phyloP scores from a whole-genome alignment of 352 stramenopile species.

The Plasmopara viticola region DNA sequence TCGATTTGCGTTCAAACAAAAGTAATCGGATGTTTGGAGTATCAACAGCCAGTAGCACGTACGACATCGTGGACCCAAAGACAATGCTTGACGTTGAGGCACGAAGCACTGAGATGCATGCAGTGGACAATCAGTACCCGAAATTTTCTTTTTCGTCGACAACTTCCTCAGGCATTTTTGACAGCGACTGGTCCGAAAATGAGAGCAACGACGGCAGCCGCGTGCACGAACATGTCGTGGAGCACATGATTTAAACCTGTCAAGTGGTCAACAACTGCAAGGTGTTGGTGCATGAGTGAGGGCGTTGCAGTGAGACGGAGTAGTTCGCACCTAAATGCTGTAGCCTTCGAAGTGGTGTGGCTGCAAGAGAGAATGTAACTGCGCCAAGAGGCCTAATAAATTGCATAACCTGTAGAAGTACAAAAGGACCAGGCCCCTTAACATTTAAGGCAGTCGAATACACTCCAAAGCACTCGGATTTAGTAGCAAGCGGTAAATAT shows the following conservation, averaged over 20 bases:
- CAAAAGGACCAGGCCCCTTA: no score
- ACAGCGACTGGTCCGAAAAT: conserved; percentile 22
- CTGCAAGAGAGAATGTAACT: no score
- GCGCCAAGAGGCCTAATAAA: conserved; percentile 14
- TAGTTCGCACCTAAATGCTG: no score
- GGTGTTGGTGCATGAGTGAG: no score
- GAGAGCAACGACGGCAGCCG: conserved; percentile 22
- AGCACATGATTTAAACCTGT: conserved; percentile 29
- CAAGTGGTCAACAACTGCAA: conserved; percentile 6
- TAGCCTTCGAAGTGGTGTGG: no score
- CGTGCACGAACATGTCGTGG: conserved; percentile 8
- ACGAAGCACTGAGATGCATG: conserved; percentile 65
- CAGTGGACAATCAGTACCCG: conserved; percentile 46
- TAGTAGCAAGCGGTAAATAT: no score
- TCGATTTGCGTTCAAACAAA: background rate
- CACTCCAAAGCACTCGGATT: no score
- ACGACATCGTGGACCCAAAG: conserved; percentile 64
- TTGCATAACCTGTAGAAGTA: conserved; percentile 1
- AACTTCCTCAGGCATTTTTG: conserved; percentile 26
- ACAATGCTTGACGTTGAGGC: conserved; percentile 48
- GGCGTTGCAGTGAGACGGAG: no score
- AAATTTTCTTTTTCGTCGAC: conserved; percentile 63
- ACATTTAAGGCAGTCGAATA: no score
- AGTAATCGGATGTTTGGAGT: conserved; percentile 8
- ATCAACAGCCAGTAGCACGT: conserved; percentile 39